Conservation (phyloP, 192 early-diverging fungal species). For the Chytriomyces sp. region DNA sequence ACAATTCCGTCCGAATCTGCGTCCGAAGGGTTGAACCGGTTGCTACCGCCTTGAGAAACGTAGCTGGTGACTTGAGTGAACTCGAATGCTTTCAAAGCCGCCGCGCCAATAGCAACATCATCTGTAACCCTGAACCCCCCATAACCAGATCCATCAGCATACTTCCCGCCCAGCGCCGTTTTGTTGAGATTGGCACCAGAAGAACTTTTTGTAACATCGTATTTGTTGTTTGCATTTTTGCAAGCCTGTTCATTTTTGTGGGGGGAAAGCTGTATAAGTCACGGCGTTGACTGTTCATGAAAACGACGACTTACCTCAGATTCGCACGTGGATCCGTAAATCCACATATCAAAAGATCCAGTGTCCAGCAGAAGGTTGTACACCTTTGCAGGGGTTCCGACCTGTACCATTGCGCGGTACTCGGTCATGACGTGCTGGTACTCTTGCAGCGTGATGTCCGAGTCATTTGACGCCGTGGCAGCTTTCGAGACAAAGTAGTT, state of each 20-base stretch:
- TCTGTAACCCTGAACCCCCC: constrained; percentile 1
- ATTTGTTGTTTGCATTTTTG: constrained; percentile 2
- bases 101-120: background rate
- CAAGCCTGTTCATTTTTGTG: background rate
- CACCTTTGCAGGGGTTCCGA: constrained; percentile 23
- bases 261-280: too few species aligned
- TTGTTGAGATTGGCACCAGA: background rate
- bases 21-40: background rate
- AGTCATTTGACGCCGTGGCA: background rate
- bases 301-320: background rate
- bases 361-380: constrained; percentile 51
- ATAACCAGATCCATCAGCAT: constrained; percentile 16
- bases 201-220: background rate
- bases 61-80: constrained; percentile 13
- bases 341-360: constrained; percentile 48
- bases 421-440: constrained; percentile 12
- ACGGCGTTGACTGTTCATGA: too few species aligned
- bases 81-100: background rate
- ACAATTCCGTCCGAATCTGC: background rate
- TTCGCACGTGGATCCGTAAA: constrained; percentile 33
- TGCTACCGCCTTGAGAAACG: background rate
- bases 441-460: background rate
- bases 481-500: background rate
- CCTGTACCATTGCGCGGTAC: background rate
- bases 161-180: background rate